Conservation (phyloP, 1,284 basidiomycete species). For the Naganishia sp. region DNA sequence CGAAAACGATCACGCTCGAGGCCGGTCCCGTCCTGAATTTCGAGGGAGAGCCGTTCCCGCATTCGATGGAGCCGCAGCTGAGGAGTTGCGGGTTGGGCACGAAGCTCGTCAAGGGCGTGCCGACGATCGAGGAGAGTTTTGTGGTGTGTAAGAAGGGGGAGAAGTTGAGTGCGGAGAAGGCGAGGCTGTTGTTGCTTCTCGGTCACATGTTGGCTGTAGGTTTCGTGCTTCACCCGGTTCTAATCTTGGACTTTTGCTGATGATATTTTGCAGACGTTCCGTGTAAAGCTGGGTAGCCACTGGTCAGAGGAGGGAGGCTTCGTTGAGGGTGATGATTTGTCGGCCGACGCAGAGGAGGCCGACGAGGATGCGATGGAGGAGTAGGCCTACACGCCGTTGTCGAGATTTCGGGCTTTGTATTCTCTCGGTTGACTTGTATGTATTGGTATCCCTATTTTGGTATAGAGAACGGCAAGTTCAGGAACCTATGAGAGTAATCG, state of each 20-base stretch:
- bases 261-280: constrained; percentile 58
- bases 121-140: constrained; percentile 78
- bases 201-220: constrained; percentile 76
- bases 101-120: constrained; percentile 78
- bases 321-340: constrained; percentile 58
- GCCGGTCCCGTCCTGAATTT: constrained; percentile 53
- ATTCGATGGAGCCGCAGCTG: constrained; percentile 94
- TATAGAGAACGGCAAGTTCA: background rate
- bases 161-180: constrained; percentile 75
- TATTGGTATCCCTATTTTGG: background rate
- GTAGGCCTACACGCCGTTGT: background rate
- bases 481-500: background rate
- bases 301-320: constrained; percentile 73
- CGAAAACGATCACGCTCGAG: constrained; percentile 73
- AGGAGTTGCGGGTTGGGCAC: constrained; percentile 88
- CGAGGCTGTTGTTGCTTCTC: constrained; percentile 82
- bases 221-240: constrained; percentile 13
- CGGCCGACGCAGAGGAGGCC: constrained; percentile 11
- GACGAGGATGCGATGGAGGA: constrained; percentile 27
- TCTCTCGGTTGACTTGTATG: constrained; percentile 10
- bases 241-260: background rate
- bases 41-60: constrained; percentile 73
- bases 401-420: constrained; percentile 9
- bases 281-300: constrained; percentile 67
- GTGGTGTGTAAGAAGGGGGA: constrained; percentile 83